Evolutionary conservation across 1,284 basidiomycete genomes (phyloP), one percentile per base, ranked within the genome.

Genomic region (Ustilago tritici): DNA sequence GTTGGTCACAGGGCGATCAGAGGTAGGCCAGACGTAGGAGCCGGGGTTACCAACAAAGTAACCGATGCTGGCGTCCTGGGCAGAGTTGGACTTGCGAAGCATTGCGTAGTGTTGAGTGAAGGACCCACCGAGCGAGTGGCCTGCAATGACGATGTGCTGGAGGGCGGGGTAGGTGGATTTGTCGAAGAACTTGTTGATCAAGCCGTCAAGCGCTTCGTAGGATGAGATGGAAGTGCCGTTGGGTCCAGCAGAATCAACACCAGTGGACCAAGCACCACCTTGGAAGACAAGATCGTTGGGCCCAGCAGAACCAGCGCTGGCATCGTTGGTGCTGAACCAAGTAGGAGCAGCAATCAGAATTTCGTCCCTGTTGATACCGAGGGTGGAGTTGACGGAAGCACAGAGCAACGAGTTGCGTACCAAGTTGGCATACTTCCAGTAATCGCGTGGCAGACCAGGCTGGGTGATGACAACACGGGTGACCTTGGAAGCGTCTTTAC

Each of bases 41-140:
- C 82, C 82, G 0, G 81, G 81, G 43, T 84, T 82, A 54, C 81
- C 81, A 49, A 81, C 63, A 63, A 76, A 80, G 66, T 70, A 84
- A 54, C 61, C 61, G n/a, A 82, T 50, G 56, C 61, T 71, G 35
- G 52, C 53, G 23, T 82, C 78, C 34, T 80, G 64, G 15, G 73
- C 50, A 4, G 58, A 5, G 49, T 73, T 72, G 7, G 64, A 12
- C 55, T 82, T 78, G 35, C 81, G 65, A 4, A 82, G 57, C 72
- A 85, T 79, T 23, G 84, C 80, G 28, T 85, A 85, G 46, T 81
- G 78, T 55, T 84, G 83, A 4, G 70, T 65, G 49, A 83, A 61
- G 8, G 74, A 67, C 0, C 70, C 82, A 4, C 84, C 84, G 23
- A 85, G 62, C 12, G 80, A 82, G 58, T 85, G 84, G 3, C 84